Percentiles rank a stretch among this genome's conserved stretches.
Evolutionary conservation across 495 filamentous ascomycete species (phyloP).

Genomic region (Neurospora sp.): DNA sequence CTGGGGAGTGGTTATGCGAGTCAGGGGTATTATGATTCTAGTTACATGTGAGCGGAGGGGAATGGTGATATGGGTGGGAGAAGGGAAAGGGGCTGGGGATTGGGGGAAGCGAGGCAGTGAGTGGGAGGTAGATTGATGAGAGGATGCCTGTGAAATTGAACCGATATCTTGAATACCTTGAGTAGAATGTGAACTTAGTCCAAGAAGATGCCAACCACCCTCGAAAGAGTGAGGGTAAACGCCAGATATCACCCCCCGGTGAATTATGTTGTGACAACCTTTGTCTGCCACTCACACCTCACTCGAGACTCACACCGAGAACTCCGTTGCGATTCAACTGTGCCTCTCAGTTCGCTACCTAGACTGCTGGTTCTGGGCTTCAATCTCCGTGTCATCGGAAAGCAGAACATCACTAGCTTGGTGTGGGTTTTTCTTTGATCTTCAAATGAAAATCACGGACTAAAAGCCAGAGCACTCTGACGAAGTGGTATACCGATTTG

Average conservation of each 20-base stretch:
- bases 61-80: neutral
- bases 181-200: no score
- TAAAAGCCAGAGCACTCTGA: neutral
- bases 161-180: no score
- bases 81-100: neutral
- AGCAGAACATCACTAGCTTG: no score
- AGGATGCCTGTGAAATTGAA: neutral
- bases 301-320: neutral
- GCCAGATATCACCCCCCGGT: neutral
- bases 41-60: conserved; percentile 9
- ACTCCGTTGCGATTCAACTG: neutral
- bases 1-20: conserved; percentile 40
- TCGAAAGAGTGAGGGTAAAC: neutral
- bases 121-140: neutral
- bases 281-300: neutral
- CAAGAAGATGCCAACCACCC: neutral
- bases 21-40: conserved; percentile 17
- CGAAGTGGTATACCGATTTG: neutral
- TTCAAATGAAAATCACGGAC: neutral
- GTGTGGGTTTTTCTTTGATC: no score
- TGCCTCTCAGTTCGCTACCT: neutral
- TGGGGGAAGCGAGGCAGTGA: neutral
- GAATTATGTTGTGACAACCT: neutral
- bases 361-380: no score
- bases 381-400: no score